A percentile compares a stretch with the other conserved stretches of the same genome.
Evolutionary conservation across 371 early-diverging fungal genomes (phyloP).

Genomic region (Actinomortierella ambigua): DNA sequence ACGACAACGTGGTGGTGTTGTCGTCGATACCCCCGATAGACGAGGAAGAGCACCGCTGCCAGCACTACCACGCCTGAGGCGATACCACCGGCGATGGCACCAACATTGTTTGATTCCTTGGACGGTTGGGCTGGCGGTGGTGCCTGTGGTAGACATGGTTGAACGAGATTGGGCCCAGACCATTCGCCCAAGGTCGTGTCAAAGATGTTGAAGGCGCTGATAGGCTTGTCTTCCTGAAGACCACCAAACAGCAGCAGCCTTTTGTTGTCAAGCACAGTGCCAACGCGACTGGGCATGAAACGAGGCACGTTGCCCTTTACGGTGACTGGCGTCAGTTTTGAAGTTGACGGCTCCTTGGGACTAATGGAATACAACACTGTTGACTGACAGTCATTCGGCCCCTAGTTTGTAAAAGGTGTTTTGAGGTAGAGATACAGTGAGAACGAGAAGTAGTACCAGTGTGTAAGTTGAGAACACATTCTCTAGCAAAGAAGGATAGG

Average conservation of each 20-base stretch:
- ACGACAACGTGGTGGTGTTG: not conserved
- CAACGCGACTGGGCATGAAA: conserved; percentile 17
- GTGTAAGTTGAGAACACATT: no score
- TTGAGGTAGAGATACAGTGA: no score
- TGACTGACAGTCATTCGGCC: not conserved
- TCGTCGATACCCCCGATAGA: conserved; percentile 19
- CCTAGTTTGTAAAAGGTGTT: no score
- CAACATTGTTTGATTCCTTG: conserved; percentile 7
- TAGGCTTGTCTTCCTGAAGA: not conserved
- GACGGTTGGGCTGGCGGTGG: not conserved
- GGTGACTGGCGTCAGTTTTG: conserved; percentile 12
- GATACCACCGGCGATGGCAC: conserved; percentile 34
- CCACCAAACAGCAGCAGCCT: conserved; percentile 24
- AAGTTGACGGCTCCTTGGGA: conserved; percentile 6
- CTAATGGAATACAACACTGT: conserved; percentile 22
- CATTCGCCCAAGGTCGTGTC: conserved; percentile 17
- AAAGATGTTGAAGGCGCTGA: conserved; percentile 19
- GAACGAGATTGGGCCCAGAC: conserved; percentile 23
- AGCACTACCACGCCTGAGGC: conserved; percentile 26
- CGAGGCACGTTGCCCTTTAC: conserved; percentile 18
- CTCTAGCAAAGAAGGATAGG: no score
- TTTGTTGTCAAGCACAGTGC: conserved; percentile 5
- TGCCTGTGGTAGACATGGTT: not conserved
- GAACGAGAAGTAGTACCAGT: no score
- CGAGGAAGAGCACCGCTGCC: conserved; percentile 22